Base-by-base conservation (phyloP, 2,329 filamentous ascomycete genomes). In the Diaporthe aspalathi region DNA sequence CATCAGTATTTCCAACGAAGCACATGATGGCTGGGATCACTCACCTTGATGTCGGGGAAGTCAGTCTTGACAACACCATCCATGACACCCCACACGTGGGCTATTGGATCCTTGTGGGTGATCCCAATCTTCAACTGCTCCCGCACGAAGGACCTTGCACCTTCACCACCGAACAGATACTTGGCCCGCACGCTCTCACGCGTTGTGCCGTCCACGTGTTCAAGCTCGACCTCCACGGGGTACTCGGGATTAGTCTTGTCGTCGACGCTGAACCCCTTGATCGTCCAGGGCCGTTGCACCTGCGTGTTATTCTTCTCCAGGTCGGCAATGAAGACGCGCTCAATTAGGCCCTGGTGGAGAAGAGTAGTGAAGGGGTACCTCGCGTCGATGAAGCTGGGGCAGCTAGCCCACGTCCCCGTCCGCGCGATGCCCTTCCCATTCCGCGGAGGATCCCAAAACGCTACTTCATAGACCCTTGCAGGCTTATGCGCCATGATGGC, bases 401-500 rank as follows among this genome's bases (percentile, higher is more conserved):
- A 98, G 78, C 92, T 95, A 6, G 94, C 92, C 94, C 94, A 97
- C 6, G 90, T 91, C 35, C 90, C 90, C 1, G 91, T 93, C 74
- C 91, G 85, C 40, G 85, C 83, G 73, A 93, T 92, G 40, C 90
- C 88, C 53, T 84, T 81, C 43, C 84, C 84, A 53, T 86, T 88
- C 40, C 80, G 79, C 1, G 84, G 83, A 0, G 90, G 90, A 73
- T 93, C 91, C 91, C 91, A 93, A 75, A 93, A 93, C 2, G 91
- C 91, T 32, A 92, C 90, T 78, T 93, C 91, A 76, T 89, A 97
- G 32, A 98, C 94, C 77, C 93, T 94, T 1, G 94, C 94, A 8
- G 95, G 95, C 74, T 94, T 90, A 78, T 95, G 87, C 24, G 91
- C 92, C 94, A 97, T 97, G 78, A 97, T 93, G 70, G 90, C 90